Evolutionary conservation across 2,329 filamentous ascomycete species (phyloP).

Genomic region (Thermoascus crustaceus): DNA sequence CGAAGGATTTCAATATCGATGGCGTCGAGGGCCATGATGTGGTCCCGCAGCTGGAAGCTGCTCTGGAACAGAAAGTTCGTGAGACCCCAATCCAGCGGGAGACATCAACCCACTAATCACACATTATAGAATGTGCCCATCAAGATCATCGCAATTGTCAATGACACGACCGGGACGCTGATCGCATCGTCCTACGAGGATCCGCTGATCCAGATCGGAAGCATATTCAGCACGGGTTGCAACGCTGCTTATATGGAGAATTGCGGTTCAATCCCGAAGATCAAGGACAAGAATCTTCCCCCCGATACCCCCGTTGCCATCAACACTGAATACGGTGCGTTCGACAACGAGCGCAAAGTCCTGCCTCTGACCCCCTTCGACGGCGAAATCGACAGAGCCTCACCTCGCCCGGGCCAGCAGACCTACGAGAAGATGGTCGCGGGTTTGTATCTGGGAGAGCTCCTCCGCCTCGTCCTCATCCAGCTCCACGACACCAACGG

Average conservation of each 20-base stretch:
- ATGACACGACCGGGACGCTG: constrained; percentile 88
- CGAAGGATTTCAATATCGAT: constrained; percentile 80
- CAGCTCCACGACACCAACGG: constrained; percentile 69
- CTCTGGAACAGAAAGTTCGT: constrained; percentile 54
- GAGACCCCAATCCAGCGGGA: too few relatives aligned
- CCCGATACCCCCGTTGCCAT: constrained; percentile 73
- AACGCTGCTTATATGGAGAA: constrained; percentile 95
- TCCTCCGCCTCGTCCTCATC: constrained; percentile 76
- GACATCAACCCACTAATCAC: constrained; percentile 3
- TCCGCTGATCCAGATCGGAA: constrained; percentile 76
- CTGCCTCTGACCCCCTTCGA: constrained; percentile 68
- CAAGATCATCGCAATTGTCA: constrained; percentile 77
- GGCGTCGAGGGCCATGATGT: constrained; percentile 84
- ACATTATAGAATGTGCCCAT: constrained; percentile 63
- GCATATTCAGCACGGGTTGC: constrained; percentile 92
- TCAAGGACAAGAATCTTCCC: constrained; percentile 70
- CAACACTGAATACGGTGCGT: constrained; percentile 91
- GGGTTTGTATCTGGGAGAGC: constrained; percentile 83
- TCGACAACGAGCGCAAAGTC: constrained; percentile 76
- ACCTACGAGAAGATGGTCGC: constrained; percentile 96
- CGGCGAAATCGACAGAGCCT: constrained; percentile 72
- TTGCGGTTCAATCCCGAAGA: constrained; percentile 73
- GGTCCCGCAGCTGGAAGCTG: constrained; percentile 70
- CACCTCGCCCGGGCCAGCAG: constrained; percentile 84
- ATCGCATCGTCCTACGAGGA: constrained; percentile 90